These are phyloP conservation scores for Ascochyta koolunga DNA, from an alignment of 2,329 filamentous ascomycete species.

Conservation along the genomic window DNA sequence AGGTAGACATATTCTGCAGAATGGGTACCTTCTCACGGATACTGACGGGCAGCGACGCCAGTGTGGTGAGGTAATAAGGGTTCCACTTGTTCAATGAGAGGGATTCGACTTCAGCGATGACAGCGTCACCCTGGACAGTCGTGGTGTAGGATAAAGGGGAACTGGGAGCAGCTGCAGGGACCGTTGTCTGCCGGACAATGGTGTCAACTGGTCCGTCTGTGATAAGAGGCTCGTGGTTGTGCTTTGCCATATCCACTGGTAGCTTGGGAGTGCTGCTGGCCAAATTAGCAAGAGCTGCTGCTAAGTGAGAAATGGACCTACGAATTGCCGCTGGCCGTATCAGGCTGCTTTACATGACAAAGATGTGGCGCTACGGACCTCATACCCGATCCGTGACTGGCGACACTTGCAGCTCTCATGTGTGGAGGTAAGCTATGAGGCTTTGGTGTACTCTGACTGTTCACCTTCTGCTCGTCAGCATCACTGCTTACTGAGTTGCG, in stretches of 20 bases:
- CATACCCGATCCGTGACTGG: conserved; percentile 5
- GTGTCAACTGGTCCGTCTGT: conserved; percentile 32
- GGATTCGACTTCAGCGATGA: conserved; percentile 3
- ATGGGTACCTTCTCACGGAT: conserved; percentile 28
- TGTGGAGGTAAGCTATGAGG: conserved; percentile 13
- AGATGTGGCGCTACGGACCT: conserved; percentile 29
- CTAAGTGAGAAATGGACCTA: neutral
- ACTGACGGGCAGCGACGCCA: conserved; percentile 28
- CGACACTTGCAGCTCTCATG: conserved; percentile 1
- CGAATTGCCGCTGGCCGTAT: neutral
- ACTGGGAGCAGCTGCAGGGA: conserved; percentile 13
- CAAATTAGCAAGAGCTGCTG: neutral
- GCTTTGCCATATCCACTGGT: neutral
- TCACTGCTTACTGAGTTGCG: conserved; percentile 8
- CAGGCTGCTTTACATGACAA: conserved; percentile 9
- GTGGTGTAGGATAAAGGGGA: conserved; percentile 19
- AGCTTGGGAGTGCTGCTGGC: conserved; percentile 6
- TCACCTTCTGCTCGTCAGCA: conserved; percentile 19
- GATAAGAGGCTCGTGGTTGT: conserved; percentile 17
- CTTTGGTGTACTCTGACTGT: conserved; percentile 10
- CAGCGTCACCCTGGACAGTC: conserved; percentile 2
- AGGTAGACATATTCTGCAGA: conserved; percentile 36
- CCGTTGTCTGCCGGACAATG: conserved; percentile 1
- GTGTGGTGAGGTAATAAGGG: conserved; percentile 44
- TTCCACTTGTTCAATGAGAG: conserved; percentile 41